phyloP scores from a whole-genome alignment of 257 asterid species.

The Gentiana straminea region DNA sequence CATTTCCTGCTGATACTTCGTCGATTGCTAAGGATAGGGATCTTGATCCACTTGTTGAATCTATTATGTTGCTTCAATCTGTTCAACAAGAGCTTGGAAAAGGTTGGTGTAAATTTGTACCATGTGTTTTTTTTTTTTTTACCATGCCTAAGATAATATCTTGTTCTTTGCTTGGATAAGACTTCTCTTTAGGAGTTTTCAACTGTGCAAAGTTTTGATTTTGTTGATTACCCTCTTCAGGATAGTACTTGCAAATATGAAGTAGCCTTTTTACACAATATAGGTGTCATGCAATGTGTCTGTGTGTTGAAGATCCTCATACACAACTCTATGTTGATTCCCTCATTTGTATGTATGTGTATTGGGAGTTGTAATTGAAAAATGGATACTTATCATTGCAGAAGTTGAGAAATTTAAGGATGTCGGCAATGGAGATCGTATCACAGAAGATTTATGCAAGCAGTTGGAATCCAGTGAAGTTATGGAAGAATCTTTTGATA shows the following conservation, averaged over 20 bases:
- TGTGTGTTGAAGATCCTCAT: too few relatives aligned
- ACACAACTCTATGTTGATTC: background rate
- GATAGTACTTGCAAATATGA: too few relatives aligned
- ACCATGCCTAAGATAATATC: background rate
- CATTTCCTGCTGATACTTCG: slow-evolving; percentile 40
- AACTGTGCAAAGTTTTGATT: too few relatives aligned
- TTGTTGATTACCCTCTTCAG: too few relatives aligned
- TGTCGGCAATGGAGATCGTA: slow-evolving; percentile 27
- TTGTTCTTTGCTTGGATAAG: background rate
- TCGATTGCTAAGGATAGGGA: slow-evolving; percentile 35
- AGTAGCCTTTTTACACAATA: too few relatives aligned
- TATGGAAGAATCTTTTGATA: slow-evolving; percentile 9
- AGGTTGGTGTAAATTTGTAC: slow-evolving; percentile 33
- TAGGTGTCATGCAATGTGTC: too few relatives aligned
- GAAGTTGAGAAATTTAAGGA: slow-evolving; percentile 59
- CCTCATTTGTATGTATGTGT: background rate
- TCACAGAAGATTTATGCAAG: slow-evolving; percentile 19
- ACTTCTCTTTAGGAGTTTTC: too few relatives aligned
- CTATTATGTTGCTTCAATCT: slow-evolving; percentile 42
- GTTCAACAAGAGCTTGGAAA: slow-evolving; percentile 48
- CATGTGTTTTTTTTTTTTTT: slow-evolving; percentile 3
- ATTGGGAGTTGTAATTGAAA: slow-evolving; percentile 5
- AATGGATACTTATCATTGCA: slow-evolving; percentile 15
- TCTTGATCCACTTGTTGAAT: slow-evolving; percentile 38
- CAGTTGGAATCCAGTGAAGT: slow-evolving; percentile 17